Evolutionary conservation across 2,329 filamentous ascomycete species (phyloP), one percentile per base, ranked within the genome.

Genomic region (Alternaria sp.): DNA sequence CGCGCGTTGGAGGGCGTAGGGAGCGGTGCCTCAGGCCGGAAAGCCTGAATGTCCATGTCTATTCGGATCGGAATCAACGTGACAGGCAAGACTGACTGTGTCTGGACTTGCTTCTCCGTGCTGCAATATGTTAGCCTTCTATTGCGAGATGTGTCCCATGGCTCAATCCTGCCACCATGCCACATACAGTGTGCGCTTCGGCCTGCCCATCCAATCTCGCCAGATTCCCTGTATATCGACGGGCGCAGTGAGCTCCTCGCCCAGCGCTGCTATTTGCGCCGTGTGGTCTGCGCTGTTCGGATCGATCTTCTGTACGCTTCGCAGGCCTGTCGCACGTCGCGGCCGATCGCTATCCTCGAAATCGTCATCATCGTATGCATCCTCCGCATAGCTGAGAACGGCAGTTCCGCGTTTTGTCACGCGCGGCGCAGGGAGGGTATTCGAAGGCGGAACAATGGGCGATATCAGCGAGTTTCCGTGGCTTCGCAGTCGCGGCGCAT

Each of bases 351-450:
- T 88, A 63, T 88, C 85, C 59, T 93, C 91, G 66, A 93, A 91
- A 53, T 91, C 90, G 66, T 93, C 91, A 59, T 90, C 93, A 69
- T 97, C 95, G 76, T 91, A 97, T 50, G 94, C 94, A 79, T 98
- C 95, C 79, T 99, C 96, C 23, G 96, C 95, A 77, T 99, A 99
- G 83, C 97, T 99, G 82, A 98, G 96, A 67, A 95, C 92, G 32
- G 93, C 96, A 2, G 96, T 98, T 61, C 96, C 96, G 81, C 96
- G 91, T 84, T 99, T 98, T 9, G 96, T 98, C n/a, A 92, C 97
- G 77, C 95, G 89, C 72, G 92, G 83, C 43, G 90, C 88, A 23
- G 89, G 90, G 3, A 88, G 80, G n/a, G 88, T 86, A 61, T 90
- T 86, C 66, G 89, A 89, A 59, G 87, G 87, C 67, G 91, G 92